Evolutionary conservation across 1,139 yeast species (phyloP), one percentile per base, ranked within the genome.

Genomic region (Geotrichum cucujoidarum): DNA sequence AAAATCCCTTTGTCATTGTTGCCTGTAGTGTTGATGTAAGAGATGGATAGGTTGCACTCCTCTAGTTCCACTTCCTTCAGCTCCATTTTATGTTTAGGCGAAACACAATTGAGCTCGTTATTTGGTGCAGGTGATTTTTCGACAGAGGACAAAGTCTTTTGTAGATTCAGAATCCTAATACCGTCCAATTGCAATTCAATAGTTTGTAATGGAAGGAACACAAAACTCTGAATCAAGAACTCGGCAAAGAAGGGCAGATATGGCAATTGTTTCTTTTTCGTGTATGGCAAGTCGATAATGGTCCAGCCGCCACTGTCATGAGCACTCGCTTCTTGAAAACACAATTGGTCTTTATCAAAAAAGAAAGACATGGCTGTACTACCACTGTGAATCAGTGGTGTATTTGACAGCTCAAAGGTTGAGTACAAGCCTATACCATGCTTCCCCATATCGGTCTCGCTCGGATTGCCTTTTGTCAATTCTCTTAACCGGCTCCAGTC

Each of bases 371-470:
- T 67, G 27, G 67, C 64, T 1, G 62, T 56, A 18, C 53, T 48
- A 13, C 73, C 73, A 2, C 72, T 69, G 41, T 66, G 68, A 2
- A 69, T 73, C 24, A 70, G 58, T 1, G 74, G 74, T 51, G 67
- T 67, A 71, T 92, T 97, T 58, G 97, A 96, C 64, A 92, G 94
- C 74, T 92, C 87, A 80, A 92, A 92, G 57, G 90, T 80, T 38
- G 97, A 90, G 80, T 92, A 92, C 81, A 92, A 92, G 71, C 98
- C 98, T 58, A 92, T 97, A 76, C 98, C 98, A 77, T 92, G 92
- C 68, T 95, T 97, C 75, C 98, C 98, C 71, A 92, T 92, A 88
- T 90, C 90, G 53, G 95, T 83, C 55, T 90, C 97, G 70, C 90
- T 97, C 51, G 98, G 74, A 52, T 70, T 70, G 1, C 74, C 74